A percentile compares a stretch with the other conserved stretches of the same genome.
phyloP scores from a whole-genome alignment of 345 rosid genomes.

The Aquilaria yunnanensis region DNA sequence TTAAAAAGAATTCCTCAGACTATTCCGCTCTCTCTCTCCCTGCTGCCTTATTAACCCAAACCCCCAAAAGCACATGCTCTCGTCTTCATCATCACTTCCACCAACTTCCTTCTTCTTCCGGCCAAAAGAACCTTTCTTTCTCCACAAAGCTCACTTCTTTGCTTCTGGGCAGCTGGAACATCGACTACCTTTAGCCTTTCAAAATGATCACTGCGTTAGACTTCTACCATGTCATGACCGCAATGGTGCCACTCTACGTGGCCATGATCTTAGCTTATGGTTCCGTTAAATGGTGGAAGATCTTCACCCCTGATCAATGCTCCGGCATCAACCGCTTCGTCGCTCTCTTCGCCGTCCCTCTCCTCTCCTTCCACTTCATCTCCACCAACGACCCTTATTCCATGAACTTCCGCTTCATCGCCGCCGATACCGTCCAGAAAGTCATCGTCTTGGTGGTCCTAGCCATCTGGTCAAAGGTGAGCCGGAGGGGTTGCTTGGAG shows the following conservation, averaged over 20 bases:
- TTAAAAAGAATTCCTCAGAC: constrained; percentile 19
- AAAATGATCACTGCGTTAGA: constrained; percentile 68
- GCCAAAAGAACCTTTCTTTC: neutral
- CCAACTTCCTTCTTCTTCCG: constrained; percentile 6
- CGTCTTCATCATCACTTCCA: constrained; percentile 18
- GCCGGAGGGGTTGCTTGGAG: constrained; percentile 50
- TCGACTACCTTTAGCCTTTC: neutral
- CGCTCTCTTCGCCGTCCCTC: constrained; percentile 96
- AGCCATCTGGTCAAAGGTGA: constrained; percentile 39
- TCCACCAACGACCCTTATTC: constrained; percentile 52
- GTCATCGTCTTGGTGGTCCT: constrained; percentile 40
- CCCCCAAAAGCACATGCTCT: constrained; percentile 39
- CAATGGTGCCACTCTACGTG: constrained; percentile 97
- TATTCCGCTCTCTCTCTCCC: constrained; percentile 26
- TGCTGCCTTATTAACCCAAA: constrained; percentile 13
- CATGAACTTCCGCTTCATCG: constrained; percentile 68
- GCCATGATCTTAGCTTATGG: constrained; percentile 97
- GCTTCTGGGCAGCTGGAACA: neutral
- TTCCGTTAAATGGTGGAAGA: constrained; percentile 99
- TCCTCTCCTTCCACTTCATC: constrained; percentile 91
- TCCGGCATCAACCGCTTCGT: constrained; percentile 98
- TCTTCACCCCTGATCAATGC: constrained; percentile 94
- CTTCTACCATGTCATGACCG: constrained; percentile 98
- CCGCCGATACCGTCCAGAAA: constrained; percentile 69
- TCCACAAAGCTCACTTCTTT: constrained; percentile 1